Evolutionary conservation across 257 asterid genomes (phyloP).

Genomic region (Echium plantagineum): DNA sequence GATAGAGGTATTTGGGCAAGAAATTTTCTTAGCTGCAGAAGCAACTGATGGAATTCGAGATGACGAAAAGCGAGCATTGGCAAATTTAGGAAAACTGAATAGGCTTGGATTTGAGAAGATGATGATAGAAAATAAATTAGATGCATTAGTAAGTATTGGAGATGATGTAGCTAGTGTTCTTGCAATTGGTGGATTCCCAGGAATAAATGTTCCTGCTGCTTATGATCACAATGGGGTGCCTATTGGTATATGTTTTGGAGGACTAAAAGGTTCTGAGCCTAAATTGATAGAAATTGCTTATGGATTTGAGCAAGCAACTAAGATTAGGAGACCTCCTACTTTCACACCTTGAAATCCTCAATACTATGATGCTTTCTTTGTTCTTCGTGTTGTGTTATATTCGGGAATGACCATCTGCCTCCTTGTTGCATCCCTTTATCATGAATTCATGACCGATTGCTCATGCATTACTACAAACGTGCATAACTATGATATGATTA

Average conservation of each 20-base stretch:
- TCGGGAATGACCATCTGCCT: no score
- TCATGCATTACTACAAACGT: no score
- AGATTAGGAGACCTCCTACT: slow-evolving; percentile 42
- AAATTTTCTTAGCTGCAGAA: slow-evolving; percentile 26
- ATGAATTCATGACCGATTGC: no score
- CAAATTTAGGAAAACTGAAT: slow-evolving; percentile 8
- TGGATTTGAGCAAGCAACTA: slow-evolving; percentile 47
- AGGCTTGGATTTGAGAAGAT: slow-evolving; percentile 23
- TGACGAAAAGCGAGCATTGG: slow-evolving; percentile 19
- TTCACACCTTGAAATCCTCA: slow-evolving; percentile 6
- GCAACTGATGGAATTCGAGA: slow-evolving; percentile 27
- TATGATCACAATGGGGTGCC: slow-evolving; percentile 27
- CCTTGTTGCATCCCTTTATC: no score
- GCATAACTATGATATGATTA: no score
- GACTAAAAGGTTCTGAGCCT: slow-evolving; percentile 43
- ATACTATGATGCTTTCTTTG: no score
- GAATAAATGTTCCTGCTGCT: slow-evolving; percentile 38
- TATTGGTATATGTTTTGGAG: slow-evolving; percentile 40
- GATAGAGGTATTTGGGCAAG: no score
- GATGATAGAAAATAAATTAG: slow-evolving; percentile 25
- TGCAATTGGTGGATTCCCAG: slow-evolving; percentile 44
- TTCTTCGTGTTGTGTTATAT: no score
- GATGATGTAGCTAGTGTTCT: slow-evolving; percentile 10
- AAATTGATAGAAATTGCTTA: slow-evolving; percentile 41
- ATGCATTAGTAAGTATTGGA: slow-evolving; percentile 23